phyloP scores from a whole-genome alignment of 2,329 filamentous ascomycete genomes.

The Claviceps sp. region DNA sequence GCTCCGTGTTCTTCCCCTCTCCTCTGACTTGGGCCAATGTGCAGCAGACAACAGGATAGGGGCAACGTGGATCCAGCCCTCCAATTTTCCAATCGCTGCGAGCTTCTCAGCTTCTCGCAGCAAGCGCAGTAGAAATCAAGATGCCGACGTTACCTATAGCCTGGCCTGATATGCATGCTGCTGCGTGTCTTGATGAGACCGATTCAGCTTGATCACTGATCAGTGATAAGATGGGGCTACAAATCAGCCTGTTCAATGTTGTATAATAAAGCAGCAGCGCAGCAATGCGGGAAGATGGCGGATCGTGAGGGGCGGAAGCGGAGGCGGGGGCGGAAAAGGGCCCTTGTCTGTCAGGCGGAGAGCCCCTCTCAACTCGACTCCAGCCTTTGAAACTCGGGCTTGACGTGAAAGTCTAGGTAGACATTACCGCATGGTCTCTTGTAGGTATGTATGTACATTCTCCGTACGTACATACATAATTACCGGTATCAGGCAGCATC shows the following conservation, averaged over 20 bases:
- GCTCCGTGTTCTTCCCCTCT: neutral
- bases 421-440: neutral
- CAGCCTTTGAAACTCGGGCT: too few relatives aligned
- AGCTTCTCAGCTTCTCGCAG: neutral
- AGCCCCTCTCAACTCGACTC: too few relatives aligned
- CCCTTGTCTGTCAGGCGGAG: too few relatives aligned
- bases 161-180: neutral
- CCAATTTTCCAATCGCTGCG: neutral
- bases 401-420: neutral
- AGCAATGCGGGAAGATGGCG: neutral
- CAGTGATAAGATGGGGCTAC: neutral
- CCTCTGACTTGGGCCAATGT: neutral
- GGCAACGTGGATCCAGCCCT: neutral
- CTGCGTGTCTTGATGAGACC: neutral
- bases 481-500: neutral
- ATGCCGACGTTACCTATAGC: neutral
- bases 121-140: neutral
- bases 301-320: neutral
- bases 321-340: too few relatives aligned
- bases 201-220: neutral
- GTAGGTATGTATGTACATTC: too few relatives aligned
- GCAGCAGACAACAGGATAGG: neutral
- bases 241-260: neutral
- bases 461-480: neutral
- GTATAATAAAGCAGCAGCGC: neutral